Evolutionary conservation across 768 basidiomycete species (phyloP), one percentile per base, ranked within the genome.

Genomic region (Xanthoconium stramineum): DNA sequence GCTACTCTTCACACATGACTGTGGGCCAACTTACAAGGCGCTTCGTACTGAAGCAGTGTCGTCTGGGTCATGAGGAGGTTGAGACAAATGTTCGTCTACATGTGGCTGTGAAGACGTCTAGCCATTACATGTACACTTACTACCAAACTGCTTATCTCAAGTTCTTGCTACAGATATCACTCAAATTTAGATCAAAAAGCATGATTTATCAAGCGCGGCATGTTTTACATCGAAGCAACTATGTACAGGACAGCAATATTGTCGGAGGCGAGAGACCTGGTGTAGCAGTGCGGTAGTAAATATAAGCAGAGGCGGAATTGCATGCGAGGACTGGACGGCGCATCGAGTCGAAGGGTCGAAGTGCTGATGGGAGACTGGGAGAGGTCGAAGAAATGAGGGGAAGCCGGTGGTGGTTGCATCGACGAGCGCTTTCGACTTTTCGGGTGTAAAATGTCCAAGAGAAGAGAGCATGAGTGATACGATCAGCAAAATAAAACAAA

Each of bases 1-100:
- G 46, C 63, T 52, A 36, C 36, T 28, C 45, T 53, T 36, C 30
- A 52, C 14, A 37, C 8, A 40, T 12, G 14, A 62, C n/a, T 10
- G 40, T 35, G 48, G 42, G n/a, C 51, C 30, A 50, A 74, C 89
- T 80, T 72, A 91, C 91, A 91, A 47, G 88, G 89, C 42, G 91
- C 87, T 74, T 92, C 91, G 70, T 91, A 92, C 59, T 90, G 87
- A 55, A 92, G 80, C 62, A 88, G 66, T 5, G 85, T 84, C 33
- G 85, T 85, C 69, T 87, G 85, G 59, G 83, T 80, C 86, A 89
- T 88, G 63, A 64, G 48, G 44, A 47, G 32, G 42, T 55, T 59
- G 47, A 56, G 53, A 29, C 38, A 40, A 24, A 57, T 37, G 49
- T 50, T 57, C 38, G 38, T 51, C 47, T 48, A 29, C 42, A 57